phyloP scores from a whole-genome alignment of 2,329 filamentous ascomycete genomes.

The Ascochyta lentis region DNA sequence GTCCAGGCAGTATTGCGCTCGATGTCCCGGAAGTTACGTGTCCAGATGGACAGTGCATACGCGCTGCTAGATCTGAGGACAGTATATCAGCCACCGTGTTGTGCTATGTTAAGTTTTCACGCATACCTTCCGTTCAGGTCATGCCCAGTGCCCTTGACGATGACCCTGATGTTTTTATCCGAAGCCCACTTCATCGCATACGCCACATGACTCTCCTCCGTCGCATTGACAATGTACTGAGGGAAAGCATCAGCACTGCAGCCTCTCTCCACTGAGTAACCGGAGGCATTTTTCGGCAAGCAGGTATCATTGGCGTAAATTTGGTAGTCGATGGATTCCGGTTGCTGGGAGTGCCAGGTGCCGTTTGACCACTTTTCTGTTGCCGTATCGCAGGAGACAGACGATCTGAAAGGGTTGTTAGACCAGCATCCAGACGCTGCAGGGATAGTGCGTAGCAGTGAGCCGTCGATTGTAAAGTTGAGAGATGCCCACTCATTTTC shows the following conservation, averaged over 20 bases:
- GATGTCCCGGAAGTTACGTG: conserved; percentile 23
- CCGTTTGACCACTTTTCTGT: conserved; percentile 38
- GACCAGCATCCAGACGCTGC: conserved; percentile 22
- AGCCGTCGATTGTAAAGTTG: conserved; percentile 41
- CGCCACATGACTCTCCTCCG: conserved; percentile 32
- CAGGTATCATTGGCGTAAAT: conserved; percentile 47
- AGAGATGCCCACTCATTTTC: conserved; percentile 31
- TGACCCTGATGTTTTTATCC: conserved; percentile 16
- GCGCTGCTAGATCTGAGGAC: conserved; percentile 24
- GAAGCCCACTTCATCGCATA: conserved; percentile 40
- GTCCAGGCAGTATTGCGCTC: conserved; percentile 8
- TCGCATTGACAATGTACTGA: conserved; percentile 46
- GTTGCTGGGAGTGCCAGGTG: conserved; percentile 38
- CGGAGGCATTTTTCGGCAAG: conserved; percentile 32
- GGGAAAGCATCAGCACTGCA: conserved; percentile 42
- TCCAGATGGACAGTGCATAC: conserved; percentile 29
- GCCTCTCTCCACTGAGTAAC: conserved; percentile 30
- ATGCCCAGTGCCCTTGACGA: conserved; percentile 21
- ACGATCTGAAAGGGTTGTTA: conserved; percentile 35
- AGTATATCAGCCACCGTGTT: not conserved
- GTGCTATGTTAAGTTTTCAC: not conserved
- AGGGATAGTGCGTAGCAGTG: conserved; percentile 41
- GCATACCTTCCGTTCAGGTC: conserved; percentile 18
- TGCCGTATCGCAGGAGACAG: conserved; percentile 31
- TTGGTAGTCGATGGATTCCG: conserved; percentile 41